Evolutionary conservation across 495 filamentous ascomycete species (phyloP).

Genomic region (Penicillium longicatenatum): DNA sequence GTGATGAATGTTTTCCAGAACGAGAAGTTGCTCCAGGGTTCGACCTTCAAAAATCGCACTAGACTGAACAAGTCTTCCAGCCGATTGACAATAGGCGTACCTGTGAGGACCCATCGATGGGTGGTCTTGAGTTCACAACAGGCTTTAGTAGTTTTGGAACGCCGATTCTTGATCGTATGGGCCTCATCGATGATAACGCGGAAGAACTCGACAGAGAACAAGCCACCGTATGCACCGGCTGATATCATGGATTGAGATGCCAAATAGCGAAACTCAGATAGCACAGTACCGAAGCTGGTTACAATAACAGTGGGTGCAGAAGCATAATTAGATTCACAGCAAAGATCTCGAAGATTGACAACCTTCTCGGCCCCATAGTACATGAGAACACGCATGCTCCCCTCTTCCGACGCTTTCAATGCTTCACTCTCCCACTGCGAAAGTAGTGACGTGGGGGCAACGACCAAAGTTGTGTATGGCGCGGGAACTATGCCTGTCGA

Average conservation of each 20-base stretch:
- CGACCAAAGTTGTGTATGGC: constrained; percentile 88
- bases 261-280: constrained; percentile 84
- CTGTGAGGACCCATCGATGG: constrained; percentile 92
- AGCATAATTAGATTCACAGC: constrained; percentile 67
- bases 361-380: constrained; percentile 91
- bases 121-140: constrained; percentile 84
- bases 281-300: constrained; percentile 90
- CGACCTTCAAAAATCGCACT: constrained; percentile 87
- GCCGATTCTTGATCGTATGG: constrained; percentile 90
- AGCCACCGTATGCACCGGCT: constrained; percentile 61
- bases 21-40: constrained; percentile 97
- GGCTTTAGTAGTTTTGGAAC: constrained; percentile 85
- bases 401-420: constrained; percentile 78
- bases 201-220: constrained; percentile 93
- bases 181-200: constrained; percentile 94
- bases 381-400: constrained; percentile 77
- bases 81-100: constrained; percentile 95
- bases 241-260: constrained; percentile 54
- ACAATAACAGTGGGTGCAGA: constrained; percentile 87
- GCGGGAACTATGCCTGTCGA: constrained; percentile 60
- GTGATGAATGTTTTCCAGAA: constrained; percentile 99
- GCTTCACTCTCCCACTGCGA: constrained; percentile 97
- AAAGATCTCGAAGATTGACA: constrained; percentile 72
- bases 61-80: constrained; percentile 96
- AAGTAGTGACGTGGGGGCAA: constrained; percentile 92